Percentiles rank a stretch among this genome's conserved stretches.
Conservation (phyloP, 805 yeast species). For the Teunomyces panamensis region DNA sequence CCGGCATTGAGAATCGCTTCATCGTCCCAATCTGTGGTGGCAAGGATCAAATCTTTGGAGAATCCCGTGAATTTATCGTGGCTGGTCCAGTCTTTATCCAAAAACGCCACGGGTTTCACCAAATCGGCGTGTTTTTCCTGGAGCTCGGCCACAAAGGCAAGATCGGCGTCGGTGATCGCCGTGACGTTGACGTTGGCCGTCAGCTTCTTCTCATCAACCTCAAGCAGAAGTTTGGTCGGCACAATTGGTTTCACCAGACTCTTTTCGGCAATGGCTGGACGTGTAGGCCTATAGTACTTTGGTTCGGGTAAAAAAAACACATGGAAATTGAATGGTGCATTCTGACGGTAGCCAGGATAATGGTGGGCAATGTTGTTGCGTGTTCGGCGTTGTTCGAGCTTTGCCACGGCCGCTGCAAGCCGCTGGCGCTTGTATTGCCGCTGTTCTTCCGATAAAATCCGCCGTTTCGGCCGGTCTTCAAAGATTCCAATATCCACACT, state of each 20-base stretch:
- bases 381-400: slow-evolving; percentile 26
- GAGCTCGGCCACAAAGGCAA: slow-evolving; percentile 8
- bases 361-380: slow-evolving; percentile 40
- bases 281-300: slow-evolving; percentile 48
- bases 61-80: slow-evolving; percentile 40
- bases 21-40: slow-evolving; percentile 80
- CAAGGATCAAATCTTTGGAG: slow-evolving; percentile 56
- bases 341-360: slow-evolving; percentile 61
- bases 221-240: slow-evolving; percentile 60
- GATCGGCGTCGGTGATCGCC: no score
- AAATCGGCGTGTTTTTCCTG: slow-evolving; percentile 8
- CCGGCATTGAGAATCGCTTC: slow-evolving; percentile 55
- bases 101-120: slow-evolving; percentile 27
- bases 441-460: slow-evolving; percentile 17
- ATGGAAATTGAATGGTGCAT: slow-evolving; percentile 61
- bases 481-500: slow-evolving; percentile 9
- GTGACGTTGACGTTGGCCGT: no score
- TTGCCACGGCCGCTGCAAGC: slow-evolving; percentile 24
- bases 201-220: slow-evolving; percentile 39
- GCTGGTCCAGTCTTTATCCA: slow-evolving; percentile 30
- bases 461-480: slow-evolving; percentile 14
- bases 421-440: slow-evolving; percentile 26
- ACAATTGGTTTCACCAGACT: slow-evolving; percentile 42
- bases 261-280: slow-evolving; percentile 41
- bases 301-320: slow-evolving; percentile 64